A percentile compares a stretch with the other conserved stretches of the same genome.
Evolutionary conservation across 2,329 filamentous ascomycete species (phyloP).

Genomic region (Leptosphaerulina australis): DNA sequence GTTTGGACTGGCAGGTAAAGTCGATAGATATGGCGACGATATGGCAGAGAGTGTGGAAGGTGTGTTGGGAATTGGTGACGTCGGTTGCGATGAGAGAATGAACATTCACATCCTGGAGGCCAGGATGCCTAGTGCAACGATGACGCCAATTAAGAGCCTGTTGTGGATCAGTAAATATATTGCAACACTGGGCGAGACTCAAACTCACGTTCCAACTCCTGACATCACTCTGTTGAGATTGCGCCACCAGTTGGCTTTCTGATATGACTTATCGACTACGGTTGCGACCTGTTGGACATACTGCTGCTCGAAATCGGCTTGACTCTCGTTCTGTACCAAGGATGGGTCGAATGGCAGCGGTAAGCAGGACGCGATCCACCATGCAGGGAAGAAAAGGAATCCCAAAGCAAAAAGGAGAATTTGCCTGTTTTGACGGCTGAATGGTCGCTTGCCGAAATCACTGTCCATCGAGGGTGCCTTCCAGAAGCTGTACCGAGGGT

Average conservation of each 20-base stretch:
- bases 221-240: constrained; percentile 68
- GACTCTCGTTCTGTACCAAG: constrained; percentile 46
- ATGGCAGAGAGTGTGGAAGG: constrained; percentile 3
- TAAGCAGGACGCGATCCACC: constrained; percentile 70
- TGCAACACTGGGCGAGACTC: background rate
- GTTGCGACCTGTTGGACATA: constrained; percentile 53
- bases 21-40: constrained; percentile 7
- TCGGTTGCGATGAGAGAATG: constrained; percentile 2
- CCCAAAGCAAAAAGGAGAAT: constrained; percentile 76
- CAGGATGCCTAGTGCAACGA: constrained; percentile 41
- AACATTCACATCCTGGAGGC: constrained; percentile 43
- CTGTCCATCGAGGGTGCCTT: constrained; percentile 74
- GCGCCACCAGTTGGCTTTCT: constrained; percentile 70
- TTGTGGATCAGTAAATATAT: constrained; percentile 4
- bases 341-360: constrained; percentile 69
- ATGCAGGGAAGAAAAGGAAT: constrained; percentile 72
- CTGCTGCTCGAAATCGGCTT: constrained; percentile 51
- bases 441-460: constrained; percentile 63
- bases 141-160: constrained; percentile 18
- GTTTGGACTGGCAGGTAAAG: constrained; percentile 12
- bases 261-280: constrained; percentile 56
- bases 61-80: constrained; percentile 11
- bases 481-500: constrained; percentile 66
- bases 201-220: constrained; percentile 55
- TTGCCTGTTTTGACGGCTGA: constrained; percentile 74